Conservation (phyloP, 2,329 filamentous ascomycete species). For the Colletotrichum zoysiae region DNA sequence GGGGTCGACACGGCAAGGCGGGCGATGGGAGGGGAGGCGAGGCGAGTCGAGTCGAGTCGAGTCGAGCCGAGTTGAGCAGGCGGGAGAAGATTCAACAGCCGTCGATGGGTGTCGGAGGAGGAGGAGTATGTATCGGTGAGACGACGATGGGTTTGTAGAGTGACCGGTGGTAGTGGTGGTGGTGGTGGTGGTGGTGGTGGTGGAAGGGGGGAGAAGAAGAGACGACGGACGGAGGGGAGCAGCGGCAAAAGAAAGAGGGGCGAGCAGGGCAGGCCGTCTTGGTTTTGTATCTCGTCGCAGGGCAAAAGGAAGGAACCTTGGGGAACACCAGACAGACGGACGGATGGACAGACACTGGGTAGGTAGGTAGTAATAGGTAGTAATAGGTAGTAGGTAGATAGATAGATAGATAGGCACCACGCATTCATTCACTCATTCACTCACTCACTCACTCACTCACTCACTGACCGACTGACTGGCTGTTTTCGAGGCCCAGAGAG, state of each 20-base stretch:
- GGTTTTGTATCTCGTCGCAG: conserved; percentile 43
- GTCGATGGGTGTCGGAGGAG: conserved; percentile 18
- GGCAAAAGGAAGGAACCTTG: conserved; percentile 33
- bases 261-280: conserved; percentile 37
- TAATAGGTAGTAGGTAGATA: no score
- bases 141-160: conserved; percentile 11
- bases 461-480: background rate
- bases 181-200: background rate
- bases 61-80: background rate
- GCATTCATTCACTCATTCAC: no score
- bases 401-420: no score
- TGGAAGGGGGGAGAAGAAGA: background rate
- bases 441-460: no score
- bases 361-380: no score
- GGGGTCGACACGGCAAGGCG: background rate
- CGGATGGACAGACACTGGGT: background rate
- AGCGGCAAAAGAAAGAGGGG: conserved; percentile 27
- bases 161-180: background rate
- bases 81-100: conserved; percentile 10
- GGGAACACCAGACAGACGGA: conserved; percentile 4
- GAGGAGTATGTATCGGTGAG: conserved; percentile 30
- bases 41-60: background rate
- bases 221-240: background rate
- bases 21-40: background rate
- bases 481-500: background rate